Percentiles rank a stretch among this genome's conserved stretches.
These are phyloP conservation scores for Phytophthora pinifolia DNA, from an alignment of 352 stramenopile species.

Conservation along the genomic window DNA sequence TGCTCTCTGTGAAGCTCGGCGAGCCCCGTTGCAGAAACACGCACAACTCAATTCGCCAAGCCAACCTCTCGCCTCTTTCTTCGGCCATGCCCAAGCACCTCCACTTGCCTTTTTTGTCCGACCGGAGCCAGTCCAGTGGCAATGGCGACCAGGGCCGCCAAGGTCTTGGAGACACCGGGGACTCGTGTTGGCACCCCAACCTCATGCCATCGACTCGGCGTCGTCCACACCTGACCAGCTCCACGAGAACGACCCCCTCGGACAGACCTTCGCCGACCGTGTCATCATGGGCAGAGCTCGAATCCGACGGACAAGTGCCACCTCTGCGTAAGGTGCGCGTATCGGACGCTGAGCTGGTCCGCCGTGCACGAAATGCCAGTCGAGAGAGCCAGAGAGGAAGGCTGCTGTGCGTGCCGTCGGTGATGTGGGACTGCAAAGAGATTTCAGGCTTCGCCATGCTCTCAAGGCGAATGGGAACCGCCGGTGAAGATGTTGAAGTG, in stretches of 20 bases:
- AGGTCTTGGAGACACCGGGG: constrained; percentile 8
- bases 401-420: constrained; percentile 21
- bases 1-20: neutral
- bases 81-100: constrained; percentile 20
- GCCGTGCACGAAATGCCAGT: constrained; percentile 27
- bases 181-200: constrained; percentile 21
- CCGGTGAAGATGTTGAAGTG: constrained; percentile 31
- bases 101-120: constrained; percentile 28
- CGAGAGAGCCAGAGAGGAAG: constrained; percentile 19
- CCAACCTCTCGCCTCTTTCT: constrained; percentile 3
- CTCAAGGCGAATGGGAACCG: constrained; percentile 17
- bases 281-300: constrained; percentile 13
- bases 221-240: constrained; percentile 25
- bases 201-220: neutral
- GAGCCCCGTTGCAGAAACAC: constrained; percentile 14
- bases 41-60: constrained; percentile 26
- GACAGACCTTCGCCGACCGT: constrained; percentile 21
- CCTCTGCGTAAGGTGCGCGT: constrained; percentile 27
- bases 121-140: constrained; percentile 6
- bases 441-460: constrained; percentile 32
- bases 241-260: constrained; percentile 16
- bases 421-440: constrained; percentile 39
- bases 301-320: constrained; percentile 15
- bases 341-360: constrained; percentile 33
- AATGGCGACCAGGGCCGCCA: constrained; percentile 1